These are phyloP conservation scores for Keqinozyma sinolaborantium DNA, from an alignment of 1,139 yeast species.

Conservation along the genomic window DNA sequence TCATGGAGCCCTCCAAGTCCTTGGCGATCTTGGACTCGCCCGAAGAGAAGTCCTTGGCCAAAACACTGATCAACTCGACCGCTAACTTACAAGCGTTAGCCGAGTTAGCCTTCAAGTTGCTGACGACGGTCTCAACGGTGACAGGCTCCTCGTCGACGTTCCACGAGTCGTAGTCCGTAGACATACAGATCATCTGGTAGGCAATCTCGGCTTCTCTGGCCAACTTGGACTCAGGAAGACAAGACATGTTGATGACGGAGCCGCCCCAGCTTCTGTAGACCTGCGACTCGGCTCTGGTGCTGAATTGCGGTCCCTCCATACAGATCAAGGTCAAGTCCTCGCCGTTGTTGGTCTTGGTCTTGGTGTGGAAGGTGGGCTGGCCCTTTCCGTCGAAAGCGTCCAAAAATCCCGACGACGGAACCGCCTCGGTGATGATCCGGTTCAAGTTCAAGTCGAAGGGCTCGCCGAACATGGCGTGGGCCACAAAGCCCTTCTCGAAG, in stretches of 20 bases:
- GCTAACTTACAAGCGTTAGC: constrained; percentile 82
- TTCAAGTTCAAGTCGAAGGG: constrained; percentile 83
- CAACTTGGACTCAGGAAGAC: constrained; percentile 90
- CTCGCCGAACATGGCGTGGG: constrained; percentile 96
- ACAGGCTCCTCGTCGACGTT: constrained; percentile 93
- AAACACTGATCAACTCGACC: constrained; percentile 58
- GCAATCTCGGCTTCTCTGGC: constrained; percentile 97
- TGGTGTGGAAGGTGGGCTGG: constrained; percentile 54
- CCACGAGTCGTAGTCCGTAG: constrained; percentile 99
- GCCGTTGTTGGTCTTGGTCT: constrained; percentile 43
- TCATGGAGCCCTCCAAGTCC: constrained; percentile 72
- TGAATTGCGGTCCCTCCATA: constrained; percentile 99
- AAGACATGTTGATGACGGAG: constrained; percentile 93
- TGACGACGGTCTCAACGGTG: constrained; percentile 93
- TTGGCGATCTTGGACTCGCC: constrained; percentile 59
- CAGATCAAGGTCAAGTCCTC: constrained; percentile 78
- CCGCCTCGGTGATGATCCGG: constrained; percentile 56
- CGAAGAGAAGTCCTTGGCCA: constrained; percentile 57
- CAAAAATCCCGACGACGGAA: constrained; percentile 50
- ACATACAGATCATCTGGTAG: constrained; percentile 98
- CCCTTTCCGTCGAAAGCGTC: constrained; percentile 41
- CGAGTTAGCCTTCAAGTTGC: constrained; percentile 83
- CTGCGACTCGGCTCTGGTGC: constrained; percentile 95
- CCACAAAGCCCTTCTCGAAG: constrained; percentile 90
- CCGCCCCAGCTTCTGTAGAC: constrained; percentile 92